Conservation (phyloP, 2,329 filamentous ascomycete genomes). For the Fusarium sp. region DNA sequence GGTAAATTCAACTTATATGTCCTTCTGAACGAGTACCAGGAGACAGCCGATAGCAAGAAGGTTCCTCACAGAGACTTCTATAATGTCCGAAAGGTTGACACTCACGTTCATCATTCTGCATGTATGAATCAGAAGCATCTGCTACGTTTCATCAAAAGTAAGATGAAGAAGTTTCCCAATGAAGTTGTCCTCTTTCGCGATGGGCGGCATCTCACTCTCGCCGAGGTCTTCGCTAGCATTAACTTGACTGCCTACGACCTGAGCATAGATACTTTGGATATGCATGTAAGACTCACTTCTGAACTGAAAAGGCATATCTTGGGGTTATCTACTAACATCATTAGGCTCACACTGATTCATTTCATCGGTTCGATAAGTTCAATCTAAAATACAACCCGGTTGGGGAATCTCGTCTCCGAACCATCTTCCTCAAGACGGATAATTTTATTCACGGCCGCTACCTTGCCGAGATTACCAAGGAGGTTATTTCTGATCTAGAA, state of each 20-base stretch:
- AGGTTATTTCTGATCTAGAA: conserved; percentile 96
- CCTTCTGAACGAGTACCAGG: conserved; percentile 95
- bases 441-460: conserved; percentile 97
- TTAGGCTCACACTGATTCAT: conserved; percentile 93
- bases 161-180: conserved; percentile 98
- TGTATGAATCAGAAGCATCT: conserved; percentile 99
- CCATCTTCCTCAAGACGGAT: conserved; percentile 99
- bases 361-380: conserved; percentile 99
- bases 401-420: conserved; percentile 91
- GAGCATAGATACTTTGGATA: conserved; percentile 97
- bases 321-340: conserved; percentile 9
- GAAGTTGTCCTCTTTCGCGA: conserved; percentile 94
- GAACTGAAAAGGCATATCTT: background rate
- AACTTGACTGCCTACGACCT: conserved; percentile 97
- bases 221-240: conserved; percentile 96
- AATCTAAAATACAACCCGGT: conserved; percentile 99
- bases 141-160: conserved; percentile 98
- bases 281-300: conserved; percentile 76
- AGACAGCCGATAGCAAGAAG: conserved; percentile 96
- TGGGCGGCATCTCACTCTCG: conserved; percentile 88
- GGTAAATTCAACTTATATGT: conserved; percentile 96
- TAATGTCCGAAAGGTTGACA: conserved; percentile 98
- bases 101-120: conserved; percentile 97
- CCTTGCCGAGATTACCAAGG: conserved; percentile 95
- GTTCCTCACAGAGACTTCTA: conserved; percentile 99